Evolutionary conservation across 2,329 filamentous ascomycete species (phyloP), one percentile per base, ranked within the genome.

Genomic region (Canariomyces notabilis): DNA sequence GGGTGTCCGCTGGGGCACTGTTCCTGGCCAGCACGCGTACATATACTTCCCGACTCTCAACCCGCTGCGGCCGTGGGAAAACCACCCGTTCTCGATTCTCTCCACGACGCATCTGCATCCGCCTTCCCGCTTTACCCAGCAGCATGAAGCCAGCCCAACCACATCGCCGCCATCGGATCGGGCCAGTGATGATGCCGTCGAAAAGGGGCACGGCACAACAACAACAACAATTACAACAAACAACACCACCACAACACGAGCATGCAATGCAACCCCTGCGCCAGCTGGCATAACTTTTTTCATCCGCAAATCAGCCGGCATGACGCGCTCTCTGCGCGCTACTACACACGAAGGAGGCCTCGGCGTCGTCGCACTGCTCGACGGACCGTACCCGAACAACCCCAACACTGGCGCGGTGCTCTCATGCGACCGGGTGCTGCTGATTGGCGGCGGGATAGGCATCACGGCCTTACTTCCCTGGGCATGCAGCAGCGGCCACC

Each of bases 31-130:
- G 2, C 67, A 73, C 38, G 68, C 62, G 0, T 77, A 75, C 46
- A 59, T 69, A 0, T 76, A 75, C 55, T 76, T 79, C 53, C 74
- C 75, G 0, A 69, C 67, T 0, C 54, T 76, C 1, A 66, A 48
- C n/a, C 56, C 53, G 2, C 54, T 60, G 50, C 59, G 64, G 6
- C 54, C 61, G 0, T 79, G 75, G 74, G 74, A 78, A 56, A 78
- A 74, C 40, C 76, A 79, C 54, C 75, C 75, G 0, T 79, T 79
- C 53, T 75, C 72, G 1, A 55, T 74, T 19, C 50, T 65, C 2
- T 57, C 59, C 14, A 65, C 64, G 3, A 32, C 41, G 3, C 31
- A 36, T 7, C 19, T 43, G 11, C 22, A 26, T 11, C 22, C 22
- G 22, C 22, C 22, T 11, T 26, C 22, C 6, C 22, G 22, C 6